Conservation (phyloP, 345 rosid species). For the Murraya koenigii region DNA sequence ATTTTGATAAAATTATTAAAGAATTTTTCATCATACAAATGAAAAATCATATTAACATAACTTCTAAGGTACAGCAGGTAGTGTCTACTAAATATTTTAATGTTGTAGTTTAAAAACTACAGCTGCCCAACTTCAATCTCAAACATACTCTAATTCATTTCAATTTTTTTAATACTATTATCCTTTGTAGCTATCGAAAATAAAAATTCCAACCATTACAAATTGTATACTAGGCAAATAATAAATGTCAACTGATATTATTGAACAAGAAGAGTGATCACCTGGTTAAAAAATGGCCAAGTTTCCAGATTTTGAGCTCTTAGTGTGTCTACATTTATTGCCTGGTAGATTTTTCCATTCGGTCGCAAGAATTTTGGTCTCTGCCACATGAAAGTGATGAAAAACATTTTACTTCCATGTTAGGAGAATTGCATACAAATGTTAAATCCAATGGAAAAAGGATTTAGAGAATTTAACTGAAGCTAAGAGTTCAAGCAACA, state of each 20-base stretch:
- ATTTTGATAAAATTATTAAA: too few species aligned
- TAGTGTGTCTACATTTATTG: constrained; percentile 40
- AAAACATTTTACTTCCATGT: too few species aligned
- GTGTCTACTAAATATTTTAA: too few species aligned
- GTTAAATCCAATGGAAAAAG: neutral
- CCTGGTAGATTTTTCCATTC: constrained; percentile 49
- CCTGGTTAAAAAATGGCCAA: constrained; percentile 52
- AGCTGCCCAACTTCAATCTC: too few species aligned
- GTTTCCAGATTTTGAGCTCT: constrained; percentile 52
- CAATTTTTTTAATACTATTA: neutral
- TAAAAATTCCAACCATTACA: neutral
- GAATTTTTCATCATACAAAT: too few species aligned
- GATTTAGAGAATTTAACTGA: neutral
- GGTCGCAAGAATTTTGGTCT: constrained; percentile 46
- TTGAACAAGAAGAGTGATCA: constrained; percentile 1
- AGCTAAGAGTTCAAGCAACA: neutral
- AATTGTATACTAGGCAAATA: neutral
- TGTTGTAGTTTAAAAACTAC: too few species aligned
- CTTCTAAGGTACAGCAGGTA: too few species aligned
- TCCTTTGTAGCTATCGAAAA: too few species aligned
- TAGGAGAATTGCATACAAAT: neutral
- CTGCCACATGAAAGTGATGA: constrained; percentile 19
- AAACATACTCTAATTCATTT: neutral
- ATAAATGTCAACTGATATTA: neutral
- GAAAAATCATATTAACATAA: too few species aligned